phyloP scores from a whole-genome alignment of 148 eudicot genomes.

The Silene latifolia region DNA sequence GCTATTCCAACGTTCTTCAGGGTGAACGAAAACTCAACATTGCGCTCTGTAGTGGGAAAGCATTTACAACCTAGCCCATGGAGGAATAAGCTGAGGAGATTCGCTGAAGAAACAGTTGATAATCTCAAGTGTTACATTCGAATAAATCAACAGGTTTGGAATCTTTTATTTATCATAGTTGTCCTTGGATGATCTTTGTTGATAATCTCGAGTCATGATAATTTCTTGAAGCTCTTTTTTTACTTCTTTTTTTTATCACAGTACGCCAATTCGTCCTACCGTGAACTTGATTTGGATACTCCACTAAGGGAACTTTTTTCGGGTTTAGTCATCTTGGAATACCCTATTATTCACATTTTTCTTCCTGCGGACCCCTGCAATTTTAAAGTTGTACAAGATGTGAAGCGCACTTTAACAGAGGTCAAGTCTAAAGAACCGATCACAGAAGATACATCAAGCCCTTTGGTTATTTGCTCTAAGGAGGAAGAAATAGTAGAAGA shows the following conservation, averaged over 20 bases:
- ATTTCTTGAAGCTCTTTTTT: too few species aligned
- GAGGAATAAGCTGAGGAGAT: conserved; percentile 66
- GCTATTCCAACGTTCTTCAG: conserved; percentile 30
- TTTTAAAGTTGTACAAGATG: conserved; percentile 60
- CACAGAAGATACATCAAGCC: conserved; percentile 31
- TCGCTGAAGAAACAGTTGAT: conserved; percentile 56
- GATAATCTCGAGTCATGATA: too few species aligned
- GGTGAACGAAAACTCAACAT: conserved; percentile 52
- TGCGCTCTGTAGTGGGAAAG: conserved; percentile 64
- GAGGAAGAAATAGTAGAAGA: conserved; percentile 80
- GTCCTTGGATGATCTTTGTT: not conserved
- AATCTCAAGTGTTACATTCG: conserved; percentile 75
- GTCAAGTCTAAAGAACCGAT: conserved; percentile 30
- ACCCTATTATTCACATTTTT: conserved; percentile 73
- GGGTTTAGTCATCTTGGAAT: conserved; percentile 64
- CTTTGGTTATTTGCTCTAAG: conserved; percentile 49
- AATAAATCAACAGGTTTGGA: conserved; percentile 63
- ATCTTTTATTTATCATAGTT: not conserved
- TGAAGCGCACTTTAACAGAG: conserved; percentile 24
- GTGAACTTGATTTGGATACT: conserved; percentile 54
- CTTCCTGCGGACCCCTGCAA: conserved; percentile 63
- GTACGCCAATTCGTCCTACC: conserved; percentile 62
- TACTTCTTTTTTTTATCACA: conserved; percentile 23
- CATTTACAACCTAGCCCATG: conserved; percentile 84
- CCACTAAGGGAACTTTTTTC: conserved; percentile 58